Percentiles rank a stretch among this genome's conserved stretches.
Conservation (phyloP, 1,139 yeast genomes). For the Yamadazyma blattariae region DNA sequence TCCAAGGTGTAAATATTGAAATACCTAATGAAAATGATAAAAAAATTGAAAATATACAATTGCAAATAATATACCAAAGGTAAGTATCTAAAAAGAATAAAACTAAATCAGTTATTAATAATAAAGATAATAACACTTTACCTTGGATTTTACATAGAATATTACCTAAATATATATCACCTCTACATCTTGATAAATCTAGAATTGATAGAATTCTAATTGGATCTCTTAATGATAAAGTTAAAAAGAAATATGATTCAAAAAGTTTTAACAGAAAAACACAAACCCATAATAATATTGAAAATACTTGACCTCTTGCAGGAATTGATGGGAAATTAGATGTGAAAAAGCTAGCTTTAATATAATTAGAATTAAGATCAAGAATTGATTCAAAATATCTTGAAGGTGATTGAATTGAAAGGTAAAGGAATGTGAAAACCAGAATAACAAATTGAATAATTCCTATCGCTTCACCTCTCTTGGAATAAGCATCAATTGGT, state of each 20-base stretch:
- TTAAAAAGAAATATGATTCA: conserved; percentile 80
- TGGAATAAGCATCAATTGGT: conserved; percentile 50
- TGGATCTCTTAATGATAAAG: conserved; percentile 78
- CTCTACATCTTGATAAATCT: conserved; percentile 59
- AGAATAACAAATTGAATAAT: conserved; percentile 61
- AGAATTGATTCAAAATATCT: conserved; percentile 36
- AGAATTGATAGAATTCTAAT: conserved; percentile 62
- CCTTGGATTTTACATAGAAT: conserved; percentile 62
- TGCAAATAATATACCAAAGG: conserved; percentile 84
- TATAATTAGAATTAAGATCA: conserved; percentile 1
- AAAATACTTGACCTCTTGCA: conserved; percentile 51
- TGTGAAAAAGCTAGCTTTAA: conserved; percentile 8
- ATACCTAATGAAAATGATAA: conserved; percentile 73
- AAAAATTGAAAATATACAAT: conserved; percentile 67
- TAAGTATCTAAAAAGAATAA: conserved; percentile 83
- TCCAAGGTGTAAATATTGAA: conserved; percentile 86
- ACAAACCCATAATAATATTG: conserved; percentile 63
- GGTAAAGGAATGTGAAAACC: conserved; percentile 55
- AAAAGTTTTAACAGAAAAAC: conserved; percentile 71
- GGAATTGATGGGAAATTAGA: conserved; percentile 49
- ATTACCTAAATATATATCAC: conserved; percentile 52
- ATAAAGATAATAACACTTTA: conserved; percentile 49
- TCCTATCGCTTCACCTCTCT: conserved; percentile 49
- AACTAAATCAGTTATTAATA: conserved; percentile 64
- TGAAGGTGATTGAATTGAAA: conserved; percentile 53